Conservation (phyloP, 306 rosid species). For the Abrus pulchellus region DNA sequence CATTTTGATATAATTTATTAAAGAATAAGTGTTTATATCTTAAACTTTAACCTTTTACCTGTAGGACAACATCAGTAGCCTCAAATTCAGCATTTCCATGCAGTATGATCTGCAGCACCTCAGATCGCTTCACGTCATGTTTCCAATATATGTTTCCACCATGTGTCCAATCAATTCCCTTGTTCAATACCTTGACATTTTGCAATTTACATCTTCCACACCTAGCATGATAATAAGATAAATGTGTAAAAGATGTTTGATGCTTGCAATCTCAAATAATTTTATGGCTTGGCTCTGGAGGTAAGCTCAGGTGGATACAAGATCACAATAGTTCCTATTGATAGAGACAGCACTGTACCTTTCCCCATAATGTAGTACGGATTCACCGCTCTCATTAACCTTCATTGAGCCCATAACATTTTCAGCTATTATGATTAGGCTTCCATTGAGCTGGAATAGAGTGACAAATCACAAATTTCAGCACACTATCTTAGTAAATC, state of each 20-base stretch:
- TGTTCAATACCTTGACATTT: constrained; percentile 79
- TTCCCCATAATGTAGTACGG: constrained; percentile 77
- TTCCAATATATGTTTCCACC: constrained; percentile 83
- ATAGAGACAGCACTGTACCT: constrained; percentile 62
- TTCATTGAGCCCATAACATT: constrained; percentile 73
- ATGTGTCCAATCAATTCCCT: constrained; percentile 84
- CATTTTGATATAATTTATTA: too few relatives aligned
- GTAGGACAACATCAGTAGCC: constrained; percentile 77
- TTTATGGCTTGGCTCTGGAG: background rate
- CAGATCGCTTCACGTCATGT: constrained; percentile 74
- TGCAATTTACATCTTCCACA: constrained; percentile 94
- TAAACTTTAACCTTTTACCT: constrained; percentile 61
- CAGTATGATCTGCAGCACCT: constrained; percentile 72
- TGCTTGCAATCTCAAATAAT: constrained; percentile 37
- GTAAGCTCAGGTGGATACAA: constrained; percentile 4
- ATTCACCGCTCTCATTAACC: constrained; percentile 66
- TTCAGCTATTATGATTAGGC: constrained; percentile 75
- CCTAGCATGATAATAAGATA: constrained; percentile 62
- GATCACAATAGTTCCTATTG: constrained; percentile 6
- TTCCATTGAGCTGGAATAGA: constrained; percentile 79
- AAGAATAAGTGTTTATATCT: too few relatives aligned
- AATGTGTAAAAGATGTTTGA: constrained; percentile 28
- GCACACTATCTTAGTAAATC: constrained; percentile 41
- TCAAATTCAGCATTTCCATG: constrained; percentile 98
- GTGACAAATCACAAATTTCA: constrained; percentile 54